Evolutionary conservation across 129 eudicot genomes (phyloP).

Genomic region (Flaveria ramosissima): DNA sequence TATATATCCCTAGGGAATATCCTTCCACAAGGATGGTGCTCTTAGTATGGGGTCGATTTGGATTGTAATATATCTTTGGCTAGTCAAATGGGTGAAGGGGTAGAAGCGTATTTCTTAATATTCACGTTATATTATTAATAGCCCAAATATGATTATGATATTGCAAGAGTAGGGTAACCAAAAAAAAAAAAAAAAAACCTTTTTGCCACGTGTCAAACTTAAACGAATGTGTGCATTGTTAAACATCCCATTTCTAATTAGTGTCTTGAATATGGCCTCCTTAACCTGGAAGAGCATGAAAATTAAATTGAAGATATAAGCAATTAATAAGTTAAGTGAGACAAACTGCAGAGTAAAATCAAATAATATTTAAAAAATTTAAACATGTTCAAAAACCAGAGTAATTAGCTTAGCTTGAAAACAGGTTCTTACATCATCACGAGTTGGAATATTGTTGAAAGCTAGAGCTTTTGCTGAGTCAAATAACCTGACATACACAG

Average conservation of each 20-base stretch:
- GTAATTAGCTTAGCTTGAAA: background rate
- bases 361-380: background rate
- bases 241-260: constrained; percentile 86
- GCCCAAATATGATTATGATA: background rate
- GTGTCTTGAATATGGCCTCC: constrained; percentile 87
- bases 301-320: background rate
- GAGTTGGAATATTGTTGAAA: constrained; percentile 75
- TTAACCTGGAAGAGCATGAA: constrained; percentile 57
- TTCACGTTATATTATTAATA: no score
- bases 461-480: constrained; percentile 98
- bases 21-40: background rate
- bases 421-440: constrained; percentile 61
- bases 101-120: background rate
- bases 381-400: background rate
- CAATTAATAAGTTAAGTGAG: background rate
- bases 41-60: background rate
- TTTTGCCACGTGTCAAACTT: constrained; percentile 96
- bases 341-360: background rate
- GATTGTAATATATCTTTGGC: background rate
- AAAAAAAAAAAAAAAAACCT: constrained; percentile 43
- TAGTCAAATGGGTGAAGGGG: background rate
- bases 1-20: no score
- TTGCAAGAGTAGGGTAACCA: background rate
- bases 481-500: constrained; percentile 58
- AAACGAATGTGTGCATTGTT: constrained; percentile 87